Evolutionary conservation across 139 green algal genomes (phyloP).

Genomic region (Chlamydomonas eustigma): DNA sequence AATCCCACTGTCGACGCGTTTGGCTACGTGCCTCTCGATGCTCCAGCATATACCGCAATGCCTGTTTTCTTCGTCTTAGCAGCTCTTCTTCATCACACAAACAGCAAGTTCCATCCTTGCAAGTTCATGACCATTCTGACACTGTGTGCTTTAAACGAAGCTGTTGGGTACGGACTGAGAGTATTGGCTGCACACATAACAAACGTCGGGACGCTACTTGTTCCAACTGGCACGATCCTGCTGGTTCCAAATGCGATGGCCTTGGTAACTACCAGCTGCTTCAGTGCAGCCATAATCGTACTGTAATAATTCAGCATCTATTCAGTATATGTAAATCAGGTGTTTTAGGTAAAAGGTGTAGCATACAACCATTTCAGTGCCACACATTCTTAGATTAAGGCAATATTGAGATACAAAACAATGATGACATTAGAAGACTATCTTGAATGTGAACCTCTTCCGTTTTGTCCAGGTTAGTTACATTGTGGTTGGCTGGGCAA

Average conservation of each 20-base stretch:
- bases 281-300: background rate
- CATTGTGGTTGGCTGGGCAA: background rate
- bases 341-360: background rate
- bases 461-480: background rate
- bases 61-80: background rate
- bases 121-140: background rate
- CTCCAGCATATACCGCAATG: background rate
- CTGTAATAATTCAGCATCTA: background rate
- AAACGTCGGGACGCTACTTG: background rate
- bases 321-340: background rate
- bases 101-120: background rate
- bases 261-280: background rate
- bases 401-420: background rate
- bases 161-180: background rate
- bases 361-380: no score
- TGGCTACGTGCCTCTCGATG: background rate
- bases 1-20: background rate
- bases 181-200: background rate
- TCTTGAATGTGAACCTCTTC: background rate
- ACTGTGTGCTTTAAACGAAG: background rate
- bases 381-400: background rate
- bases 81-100: background rate
- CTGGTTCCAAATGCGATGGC: background rate
- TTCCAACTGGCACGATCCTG: background rate
- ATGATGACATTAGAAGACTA: background rate